phyloP scores from a whole-genome alignment of 345 rosid genomes.

The Alliaria petiolata region DNA sequence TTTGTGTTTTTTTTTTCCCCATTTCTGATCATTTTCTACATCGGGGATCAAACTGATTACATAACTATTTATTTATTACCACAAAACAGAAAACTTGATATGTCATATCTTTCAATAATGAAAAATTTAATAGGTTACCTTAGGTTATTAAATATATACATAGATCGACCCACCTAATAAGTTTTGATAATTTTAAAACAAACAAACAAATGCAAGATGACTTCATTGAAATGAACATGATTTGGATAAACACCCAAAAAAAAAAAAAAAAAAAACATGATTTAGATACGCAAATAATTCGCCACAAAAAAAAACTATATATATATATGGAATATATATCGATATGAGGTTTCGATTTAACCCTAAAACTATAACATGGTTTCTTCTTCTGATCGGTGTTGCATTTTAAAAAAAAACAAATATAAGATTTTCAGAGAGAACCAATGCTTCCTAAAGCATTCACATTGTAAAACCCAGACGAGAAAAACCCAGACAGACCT shows the following conservation, averaged over 20 bases:
- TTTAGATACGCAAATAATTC: no score
- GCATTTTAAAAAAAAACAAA: neutral
- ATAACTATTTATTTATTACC: neutral
- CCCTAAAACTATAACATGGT: constrained; percentile 24
- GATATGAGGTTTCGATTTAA: constrained; percentile 13
- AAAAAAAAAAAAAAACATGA: no score
- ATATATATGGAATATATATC: neutral
- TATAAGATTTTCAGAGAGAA: constrained; percentile 17
- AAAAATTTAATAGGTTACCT: neutral
- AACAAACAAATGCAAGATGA: neutral
- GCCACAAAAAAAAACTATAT: no score
- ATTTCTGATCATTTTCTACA: neutral
- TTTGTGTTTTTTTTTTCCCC: neutral
- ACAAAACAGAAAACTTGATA: neutral
- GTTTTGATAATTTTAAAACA: neutral
- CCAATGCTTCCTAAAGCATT: constrained; percentile 31
- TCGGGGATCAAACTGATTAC: neutral
- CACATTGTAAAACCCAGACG: constrained; percentile 29
- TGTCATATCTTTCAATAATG: neutral
- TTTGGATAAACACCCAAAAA: constrained; percentile 2
- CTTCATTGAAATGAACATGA: neutral
- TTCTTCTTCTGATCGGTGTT: neutral
- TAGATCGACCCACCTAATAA: neutral
- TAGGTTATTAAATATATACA: neutral
- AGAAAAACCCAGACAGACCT: constrained; percentile 27